Evolutionary conservation across 2,329 filamentous ascomycete genomes (phyloP).

Genomic region (Pyrenophora seminiperda): DNA sequence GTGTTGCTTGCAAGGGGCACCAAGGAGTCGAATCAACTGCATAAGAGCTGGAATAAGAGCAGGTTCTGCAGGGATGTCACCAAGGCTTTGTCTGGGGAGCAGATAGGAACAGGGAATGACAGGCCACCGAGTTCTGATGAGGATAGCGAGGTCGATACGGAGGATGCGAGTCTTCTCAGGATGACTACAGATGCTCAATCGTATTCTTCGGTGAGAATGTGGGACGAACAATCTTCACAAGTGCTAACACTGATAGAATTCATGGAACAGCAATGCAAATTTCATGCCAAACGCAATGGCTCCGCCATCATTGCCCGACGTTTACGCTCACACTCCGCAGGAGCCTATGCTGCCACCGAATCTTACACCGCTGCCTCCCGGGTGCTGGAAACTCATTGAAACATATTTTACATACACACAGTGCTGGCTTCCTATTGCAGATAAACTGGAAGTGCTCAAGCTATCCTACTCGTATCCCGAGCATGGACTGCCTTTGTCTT

Average conservation of each 20-base stretch:
- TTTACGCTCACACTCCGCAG: constrained; percentile 24
- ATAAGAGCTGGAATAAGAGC: constrained; percentile 67
- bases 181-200: constrained; percentile 7
- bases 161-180: constrained; percentile 15
- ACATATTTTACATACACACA: constrained; percentile 74
- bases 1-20: constrained; percentile 59
- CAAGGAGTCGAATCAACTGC: constrained; percentile 60
- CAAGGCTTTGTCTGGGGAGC: constrained; percentile 59
- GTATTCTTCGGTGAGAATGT: constrained; percentile 13
- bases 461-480: constrained; percentile 60
- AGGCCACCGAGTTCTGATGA: constrained; percentile 27
- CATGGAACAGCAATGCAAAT: constrained; percentile 4
- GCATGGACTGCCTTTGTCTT: constrained; percentile 44
- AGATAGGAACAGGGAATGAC: constrained; percentile 15
- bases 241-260: constrained; percentile 4
- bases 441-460: constrained; percentile 66
- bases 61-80: constrained; percentile 66
- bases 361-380: constrained; percentile 56
- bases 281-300: not conserved
- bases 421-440: constrained; percentile 74
- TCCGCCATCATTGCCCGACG: not conserved
- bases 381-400: constrained; percentile 59
- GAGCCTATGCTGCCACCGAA: not conserved
- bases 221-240: not conserved
- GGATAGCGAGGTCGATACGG: constrained; percentile 30